Conservation (phyloP, 2,329 filamentous ascomycete genomes). For the Stachybotrys chartarum region DNA sequence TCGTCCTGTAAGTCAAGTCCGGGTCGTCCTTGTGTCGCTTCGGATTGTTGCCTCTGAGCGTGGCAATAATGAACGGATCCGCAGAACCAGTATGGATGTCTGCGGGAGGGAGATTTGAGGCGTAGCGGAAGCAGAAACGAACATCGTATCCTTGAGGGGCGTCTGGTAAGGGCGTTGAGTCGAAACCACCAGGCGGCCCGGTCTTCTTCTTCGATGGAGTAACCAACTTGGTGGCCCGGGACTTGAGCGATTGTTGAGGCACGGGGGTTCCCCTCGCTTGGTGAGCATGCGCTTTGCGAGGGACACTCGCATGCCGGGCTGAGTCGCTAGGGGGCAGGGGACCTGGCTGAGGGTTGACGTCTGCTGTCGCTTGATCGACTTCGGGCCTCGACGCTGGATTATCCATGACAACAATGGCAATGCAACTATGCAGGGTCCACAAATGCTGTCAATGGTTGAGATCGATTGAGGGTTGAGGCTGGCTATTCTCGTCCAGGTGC, state of each 20-base stretch:
- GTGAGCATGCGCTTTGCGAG: neutral
- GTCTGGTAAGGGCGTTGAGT: constrained; percentile 68
- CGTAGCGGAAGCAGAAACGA: constrained; percentile 76
- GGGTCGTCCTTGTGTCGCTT: constrained; percentile 83
- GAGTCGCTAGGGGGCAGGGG: neutral
- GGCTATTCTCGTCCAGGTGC: neutral
- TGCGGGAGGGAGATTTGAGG: constrained; percentile 72
- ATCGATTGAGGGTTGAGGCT: neutral
- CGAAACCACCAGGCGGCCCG: constrained; percentile 67
- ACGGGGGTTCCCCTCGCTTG: neutral
- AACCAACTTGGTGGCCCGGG: constrained; percentile 13
- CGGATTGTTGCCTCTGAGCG: constrained; percentile 63
- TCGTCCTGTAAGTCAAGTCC: constrained; percentile 64
- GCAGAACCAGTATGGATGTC: constrained; percentile 73
- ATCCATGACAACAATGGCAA: neutral
- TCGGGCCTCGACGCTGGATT: neutral
- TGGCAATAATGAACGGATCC: constrained; percentile 75
- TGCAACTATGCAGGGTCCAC: too few relatives aligned
- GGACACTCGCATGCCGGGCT: neutral
- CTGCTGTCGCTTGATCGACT: neutral
- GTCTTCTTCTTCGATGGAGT: constrained; percentile 17
- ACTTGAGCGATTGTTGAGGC: neutral
- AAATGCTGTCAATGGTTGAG: too few relatives aligned
- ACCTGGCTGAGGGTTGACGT: neutral
- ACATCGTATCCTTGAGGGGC: constrained; percentile 75